Conservation (phyloP, 2,329 filamentous ascomycete genomes). For the Diaporthe sp. region DNA sequence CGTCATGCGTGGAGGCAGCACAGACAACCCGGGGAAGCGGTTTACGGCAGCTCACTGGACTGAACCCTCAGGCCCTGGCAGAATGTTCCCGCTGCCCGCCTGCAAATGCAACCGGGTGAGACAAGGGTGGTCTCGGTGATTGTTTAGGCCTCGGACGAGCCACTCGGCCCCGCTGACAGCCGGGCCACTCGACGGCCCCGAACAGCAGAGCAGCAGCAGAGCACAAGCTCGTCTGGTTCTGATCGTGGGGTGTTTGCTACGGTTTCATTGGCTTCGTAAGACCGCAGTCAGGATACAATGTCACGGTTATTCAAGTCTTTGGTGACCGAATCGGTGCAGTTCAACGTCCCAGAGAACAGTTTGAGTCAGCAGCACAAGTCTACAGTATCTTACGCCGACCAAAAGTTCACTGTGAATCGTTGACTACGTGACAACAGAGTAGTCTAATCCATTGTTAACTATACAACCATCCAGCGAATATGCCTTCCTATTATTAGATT, state of each 20-base stretch:
- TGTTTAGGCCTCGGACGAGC: constrained; percentile 9
- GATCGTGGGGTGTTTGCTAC: neutral
- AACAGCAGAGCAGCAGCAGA: neutral
- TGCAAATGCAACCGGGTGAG: constrained; percentile 11
- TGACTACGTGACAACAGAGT: neutral
- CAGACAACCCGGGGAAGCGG: constrained; percentile 2
- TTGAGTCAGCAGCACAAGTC: neutral
- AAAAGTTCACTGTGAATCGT: neutral
- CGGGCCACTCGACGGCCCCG: constrained; percentile 25
- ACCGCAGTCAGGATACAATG: neutral
- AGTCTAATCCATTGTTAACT: neutral
- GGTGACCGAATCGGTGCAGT: neutral
- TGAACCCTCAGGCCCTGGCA: constrained; percentile 2
- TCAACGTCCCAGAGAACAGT: too few species aligned
- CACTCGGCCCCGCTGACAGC: constrained; percentile 23
- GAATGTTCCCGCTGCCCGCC: neutral
- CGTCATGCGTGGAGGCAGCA: constrained; percentile 31
- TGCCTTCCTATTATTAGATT: neutral
- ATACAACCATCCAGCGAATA: neutral
- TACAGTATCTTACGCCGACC: neutral
- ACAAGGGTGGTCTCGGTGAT: constrained; percentile 19
- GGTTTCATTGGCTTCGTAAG: neutral
- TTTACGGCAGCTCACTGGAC: neutral
- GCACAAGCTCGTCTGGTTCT: neutral
- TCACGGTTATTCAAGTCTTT: neutral